These are phyloP conservation scores for Solanum rostratum DNA, from an alignment of 257 asterid species.

Conservation along the genomic window DNA sequence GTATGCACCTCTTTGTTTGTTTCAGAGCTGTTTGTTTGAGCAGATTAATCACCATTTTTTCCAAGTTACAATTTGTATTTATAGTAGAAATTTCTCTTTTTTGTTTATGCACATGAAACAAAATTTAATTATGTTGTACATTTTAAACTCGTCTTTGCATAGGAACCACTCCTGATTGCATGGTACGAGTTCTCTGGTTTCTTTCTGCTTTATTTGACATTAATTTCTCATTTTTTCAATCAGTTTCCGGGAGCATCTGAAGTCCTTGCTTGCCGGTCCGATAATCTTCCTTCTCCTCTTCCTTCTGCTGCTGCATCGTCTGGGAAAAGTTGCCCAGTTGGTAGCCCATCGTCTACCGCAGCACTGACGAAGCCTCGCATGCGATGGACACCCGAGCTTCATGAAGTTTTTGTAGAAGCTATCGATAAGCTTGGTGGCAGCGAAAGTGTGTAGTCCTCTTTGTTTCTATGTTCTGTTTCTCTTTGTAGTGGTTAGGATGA, in stretches of 20 bases:
- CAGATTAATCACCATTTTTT: not conserved
- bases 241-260: slow-evolving; percentile 42
- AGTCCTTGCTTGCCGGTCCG: slow-evolving; percentile 7
- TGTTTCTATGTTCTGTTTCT: not conserved
- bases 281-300: slow-evolving; percentile 17
- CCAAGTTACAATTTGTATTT: not conserved
- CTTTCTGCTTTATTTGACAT: not conserved
- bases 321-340: slow-evolving; percentile 20
- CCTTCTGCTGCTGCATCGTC: slow-evolving; percentile 10
- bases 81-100: not conserved
- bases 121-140: not conserved
- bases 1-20: not conserved
- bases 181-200: not conserved
- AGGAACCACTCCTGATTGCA: not conserved
- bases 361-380: slow-evolving; percentile 53
- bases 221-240: slow-evolving; percentile 2
- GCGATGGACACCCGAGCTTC: slow-evolving; percentile 98
- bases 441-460: slow-evolving; percentile 43
- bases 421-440: slow-evolving; percentile 80
- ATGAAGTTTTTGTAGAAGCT: slow-evolving; percentile 63
- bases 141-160: not conserved
- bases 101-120: not conserved
- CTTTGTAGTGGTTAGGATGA: not conserved
- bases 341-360: slow-evolving; percentile 40
- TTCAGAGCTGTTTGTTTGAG: not conserved